These are phyloP conservation scores for Protea cynaroides DNA, from an alignment of 164 flowering plant species.

Conservation along the genomic window DNA sequence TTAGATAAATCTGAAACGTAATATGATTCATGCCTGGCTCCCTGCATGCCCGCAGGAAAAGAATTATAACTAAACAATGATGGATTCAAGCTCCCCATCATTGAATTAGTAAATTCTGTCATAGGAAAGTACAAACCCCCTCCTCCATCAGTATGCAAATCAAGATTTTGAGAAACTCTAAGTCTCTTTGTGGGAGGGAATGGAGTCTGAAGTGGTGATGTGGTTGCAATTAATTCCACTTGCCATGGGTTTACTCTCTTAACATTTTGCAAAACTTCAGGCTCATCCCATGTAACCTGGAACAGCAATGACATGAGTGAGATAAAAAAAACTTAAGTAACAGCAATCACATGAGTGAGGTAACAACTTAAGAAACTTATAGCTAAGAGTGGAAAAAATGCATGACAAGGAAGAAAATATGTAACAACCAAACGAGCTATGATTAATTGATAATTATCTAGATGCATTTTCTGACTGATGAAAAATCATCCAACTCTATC, in stretches of 20 bases:
- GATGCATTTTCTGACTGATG: too few relatives aligned
- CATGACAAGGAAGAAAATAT: too few relatives aligned
- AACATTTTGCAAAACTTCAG: conserved; percentile 46
- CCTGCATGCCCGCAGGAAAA: conserved; percentile 93
- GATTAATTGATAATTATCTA: too few relatives aligned
- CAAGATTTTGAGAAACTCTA: conserved; percentile 24
- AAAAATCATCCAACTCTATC: too few relatives aligned
- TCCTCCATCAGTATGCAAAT: conserved; percentile 30
- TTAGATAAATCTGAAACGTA: conserved; percentile 23
- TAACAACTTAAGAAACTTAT: too few relatives aligned
- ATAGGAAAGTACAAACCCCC: conserved; percentile 25
- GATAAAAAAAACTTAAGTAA: too few relatives aligned
- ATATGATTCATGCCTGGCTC: conserved; percentile 77
- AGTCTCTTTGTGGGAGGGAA: conserved; percentile 40
- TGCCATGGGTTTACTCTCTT: conserved; percentile 80
- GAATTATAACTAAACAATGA: conserved; percentile 23
- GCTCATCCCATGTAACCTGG: conserved; percentile 64
- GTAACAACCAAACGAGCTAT: too few relatives aligned
- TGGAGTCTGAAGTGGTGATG: conserved; percentile 22
- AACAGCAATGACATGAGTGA: background rate
- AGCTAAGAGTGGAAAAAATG: too few relatives aligned
- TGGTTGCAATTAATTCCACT: conserved; percentile 36
- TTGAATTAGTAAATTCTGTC: conserved; percentile 30
- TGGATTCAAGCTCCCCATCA: conserved; percentile 26
- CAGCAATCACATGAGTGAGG: background rate